Evolutionary conservation across 2,329 filamentous ascomycete species (phyloP).

Genomic region (Trichoderma sp.): DNA sequence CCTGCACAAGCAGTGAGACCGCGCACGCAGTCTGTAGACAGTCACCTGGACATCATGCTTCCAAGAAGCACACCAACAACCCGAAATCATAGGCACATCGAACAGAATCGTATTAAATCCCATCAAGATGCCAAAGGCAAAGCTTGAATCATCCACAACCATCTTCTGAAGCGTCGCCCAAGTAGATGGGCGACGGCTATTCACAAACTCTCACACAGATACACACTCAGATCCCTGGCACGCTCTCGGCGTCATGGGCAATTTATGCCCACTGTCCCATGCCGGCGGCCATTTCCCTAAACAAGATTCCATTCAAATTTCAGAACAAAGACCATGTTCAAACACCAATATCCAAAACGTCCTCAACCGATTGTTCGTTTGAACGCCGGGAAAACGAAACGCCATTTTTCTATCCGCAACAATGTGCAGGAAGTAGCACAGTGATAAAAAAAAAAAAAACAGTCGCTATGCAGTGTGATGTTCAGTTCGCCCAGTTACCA

Average conservation of each 20-base stretch:
- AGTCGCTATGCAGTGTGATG: slow-evolving; percentile 58
- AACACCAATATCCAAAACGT: slow-evolving; percentile 21
- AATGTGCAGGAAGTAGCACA: slow-evolving; percentile 26
- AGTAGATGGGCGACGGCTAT: slow-evolving; percentile 11
- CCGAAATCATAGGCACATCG: slow-evolving; percentile 5
- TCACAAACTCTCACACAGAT: slow-evolving; percentile 3
- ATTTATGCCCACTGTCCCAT: slow-evolving; percentile 10
- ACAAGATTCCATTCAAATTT: slow-evolving; percentile 8
- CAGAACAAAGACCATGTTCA: not conserved
- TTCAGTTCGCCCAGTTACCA: slow-evolving; percentile 44
- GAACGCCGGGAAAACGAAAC: slow-evolving; percentile 27
- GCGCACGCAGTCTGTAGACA: not conserved
- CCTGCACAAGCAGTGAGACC: too few relatives aligned
- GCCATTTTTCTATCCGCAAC: slow-evolving; percentile 26
- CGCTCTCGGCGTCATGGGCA: slow-evolving; percentile 10
- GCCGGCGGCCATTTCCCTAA: slow-evolving; percentile 8
- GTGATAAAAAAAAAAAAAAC: slow-evolving; percentile 38
- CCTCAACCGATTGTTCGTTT: slow-evolving; percentile 23
- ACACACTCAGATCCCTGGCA: not conserved
- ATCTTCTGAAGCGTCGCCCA: slow-evolving; percentile 15
- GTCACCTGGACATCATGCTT: not conserved
- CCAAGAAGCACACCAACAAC: not conserved
- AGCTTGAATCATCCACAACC: slow-evolving; percentile 14
- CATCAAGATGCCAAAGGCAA: slow-evolving; percentile 20
- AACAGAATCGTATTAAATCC: slow-evolving; percentile 23